Evolutionary conservation across 2,329 filamentous ascomycete species (phyloP), one percentile per base, ranked within the genome.

Genomic region (Pseudophaeomoniella oleicola): DNA sequence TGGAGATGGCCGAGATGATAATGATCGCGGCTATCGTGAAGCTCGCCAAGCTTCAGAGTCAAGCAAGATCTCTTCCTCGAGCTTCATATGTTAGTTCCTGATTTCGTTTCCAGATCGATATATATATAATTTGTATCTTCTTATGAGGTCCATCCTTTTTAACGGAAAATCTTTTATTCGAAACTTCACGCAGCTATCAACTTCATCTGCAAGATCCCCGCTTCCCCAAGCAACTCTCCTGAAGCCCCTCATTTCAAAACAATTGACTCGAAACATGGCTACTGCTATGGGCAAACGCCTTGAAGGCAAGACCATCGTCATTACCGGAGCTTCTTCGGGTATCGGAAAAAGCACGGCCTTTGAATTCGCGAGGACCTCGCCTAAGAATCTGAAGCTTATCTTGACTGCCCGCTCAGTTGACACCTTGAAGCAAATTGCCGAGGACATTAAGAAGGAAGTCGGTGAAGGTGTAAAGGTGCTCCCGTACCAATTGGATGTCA

Each of bases 321-420:
- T 98, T 44, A 96, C 90, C 4, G 90, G 90, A 39, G 90, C 90
- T 19, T 90, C 81, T 3, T 92, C 85, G 14, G 90, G 90, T 43
- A 96, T 98, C 58, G 90, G 90, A 16, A 74, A 50, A 40, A 61
- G 57, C 45, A 64, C 62, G 34, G 90, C 88, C n/a, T 66, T 90
- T 45, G 90, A 96, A 59, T 98, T 96, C 53, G 90, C 90, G 16
- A 76, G 84, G 39, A 88, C 87, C 2, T 72, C 81, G 15, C 85
- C 85, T 5, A 70, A 77, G 38, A 72, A 81, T 55, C 68, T 96
- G 46, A 85, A 81, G 55, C 69, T 98, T 35, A 77, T 96, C 47
- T 62, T 96, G 40, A 90, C 90, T 4, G 90, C 90, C n/a, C 75
- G 90, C 17, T 75, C 90, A 34, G 62, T 86, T 48, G 87, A 94